Conservation (phyloP, 306 rosid species). For the Pyrus betulifolia region DNA sequence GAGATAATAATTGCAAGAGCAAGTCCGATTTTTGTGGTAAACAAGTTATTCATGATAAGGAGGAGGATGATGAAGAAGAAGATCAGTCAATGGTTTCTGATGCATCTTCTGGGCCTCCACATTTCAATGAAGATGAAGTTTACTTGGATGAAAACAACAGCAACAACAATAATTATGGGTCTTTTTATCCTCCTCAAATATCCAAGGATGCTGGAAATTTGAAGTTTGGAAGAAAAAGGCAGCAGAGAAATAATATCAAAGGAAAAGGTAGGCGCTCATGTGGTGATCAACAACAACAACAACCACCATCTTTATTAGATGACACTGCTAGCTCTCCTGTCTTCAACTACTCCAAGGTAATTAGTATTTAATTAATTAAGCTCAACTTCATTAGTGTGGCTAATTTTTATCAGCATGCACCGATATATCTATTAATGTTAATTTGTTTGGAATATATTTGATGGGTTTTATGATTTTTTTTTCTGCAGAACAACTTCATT, state of each 20-base stretch:
- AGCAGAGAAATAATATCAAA: slow-evolving; percentile 29
- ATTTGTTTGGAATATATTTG: background rate
- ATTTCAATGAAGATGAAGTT: slow-evolving; percentile 42
- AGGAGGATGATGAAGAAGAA: slow-evolving; percentile 46
- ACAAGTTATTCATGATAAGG: slow-evolving; percentile 1
- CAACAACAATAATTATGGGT: slow-evolving; percentile 3
- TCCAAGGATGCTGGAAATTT: slow-evolving; percentile 27
- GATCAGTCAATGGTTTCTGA: slow-evolving; percentile 97
- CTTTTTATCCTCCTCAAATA: slow-evolving; percentile 28
- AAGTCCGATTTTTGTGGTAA: slow-evolving; percentile 5
- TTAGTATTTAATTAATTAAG: background rate
- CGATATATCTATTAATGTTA: background rate
- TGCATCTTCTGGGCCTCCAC: slow-evolving; percentile 99
- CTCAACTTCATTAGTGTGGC: background rate
- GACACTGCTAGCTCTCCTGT: slow-evolving; percentile 92
- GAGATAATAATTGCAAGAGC: slow-evolving; percentile 20
- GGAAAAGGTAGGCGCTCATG: slow-evolving; percentile 18
- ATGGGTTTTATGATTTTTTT: background rate
- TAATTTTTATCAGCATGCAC: background rate
- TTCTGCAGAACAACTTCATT: slow-evolving; percentile 42
- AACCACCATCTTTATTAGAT: slow-evolving; percentile 46
- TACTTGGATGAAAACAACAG: slow-evolving; percentile 27
- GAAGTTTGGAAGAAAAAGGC: slow-evolving; percentile 31
- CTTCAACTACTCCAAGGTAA: slow-evolving; percentile 54
- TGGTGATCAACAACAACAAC: slow-evolving; percentile 21